A percentile compares a stretch with the other conserved stretches of the same genome.
Evolutionary conservation across 108 stramenopile species (phyloP).

Genomic region (Cyclotella atomus): DNA sequence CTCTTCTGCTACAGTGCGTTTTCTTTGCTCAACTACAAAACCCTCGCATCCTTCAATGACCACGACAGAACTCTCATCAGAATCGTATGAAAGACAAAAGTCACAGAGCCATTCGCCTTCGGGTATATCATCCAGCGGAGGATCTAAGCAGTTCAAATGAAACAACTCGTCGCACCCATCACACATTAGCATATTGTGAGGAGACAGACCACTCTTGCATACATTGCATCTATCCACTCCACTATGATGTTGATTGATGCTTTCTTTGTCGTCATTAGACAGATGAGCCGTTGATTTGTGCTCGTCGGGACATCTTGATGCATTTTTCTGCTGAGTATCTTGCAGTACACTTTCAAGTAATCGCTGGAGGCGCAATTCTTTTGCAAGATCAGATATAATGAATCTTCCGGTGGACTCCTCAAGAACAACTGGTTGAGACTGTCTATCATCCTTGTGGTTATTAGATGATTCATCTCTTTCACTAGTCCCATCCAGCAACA

Average conservation of each 20-base stretch:
- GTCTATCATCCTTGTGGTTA: too few relatives aligned
- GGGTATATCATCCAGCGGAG: constrained; percentile 55
- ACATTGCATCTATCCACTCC: constrained; percentile 40
- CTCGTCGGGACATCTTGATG: too few relatives aligned
- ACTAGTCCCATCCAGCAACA: neutral
- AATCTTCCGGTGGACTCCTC: too few relatives aligned
- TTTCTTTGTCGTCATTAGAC: too few relatives aligned
- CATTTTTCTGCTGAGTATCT: too few relatives aligned
- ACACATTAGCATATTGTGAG: constrained; percentile 57
- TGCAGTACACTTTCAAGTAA: too few relatives aligned
- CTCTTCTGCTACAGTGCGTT: constrained; percentile 13
- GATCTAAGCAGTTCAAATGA: constrained; percentile 59
- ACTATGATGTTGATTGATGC: neutral
- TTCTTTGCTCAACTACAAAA: constrained; percentile 58
- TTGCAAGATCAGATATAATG: too few relatives aligned
- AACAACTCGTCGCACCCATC: constrained; percentile 73
- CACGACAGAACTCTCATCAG: constrained; percentile 46
- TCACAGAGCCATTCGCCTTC: constrained; percentile 67
- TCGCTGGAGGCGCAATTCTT: too few relatives aligned
- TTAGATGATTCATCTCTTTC: too few relatives aligned
- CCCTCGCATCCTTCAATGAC: constrained; percentile 58
- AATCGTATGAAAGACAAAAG: constrained; percentile 39
- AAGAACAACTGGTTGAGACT: too few relatives aligned
- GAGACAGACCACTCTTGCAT: constrained; percentile 25
- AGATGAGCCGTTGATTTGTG: too few relatives aligned